Evolutionary conservation across 495 filamentous ascomycete genomes (phyloP).

Genomic region (Hyaloscypha hepaticicola): DNA sequence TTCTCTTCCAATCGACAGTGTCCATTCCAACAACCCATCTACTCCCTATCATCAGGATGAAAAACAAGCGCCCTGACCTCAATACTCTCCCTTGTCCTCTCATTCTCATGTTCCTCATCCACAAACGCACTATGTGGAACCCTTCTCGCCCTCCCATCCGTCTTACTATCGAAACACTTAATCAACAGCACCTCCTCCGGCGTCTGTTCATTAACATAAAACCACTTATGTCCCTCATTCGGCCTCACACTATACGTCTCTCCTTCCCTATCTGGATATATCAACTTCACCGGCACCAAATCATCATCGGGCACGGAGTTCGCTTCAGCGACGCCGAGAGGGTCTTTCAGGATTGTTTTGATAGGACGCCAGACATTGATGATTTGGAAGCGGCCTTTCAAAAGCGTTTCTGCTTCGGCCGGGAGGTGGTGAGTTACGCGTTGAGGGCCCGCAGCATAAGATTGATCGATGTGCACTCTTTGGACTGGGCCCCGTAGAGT

Average conservation of each 20-base stretch:
- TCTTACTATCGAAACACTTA: conserved; percentile 63
- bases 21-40: background rate
- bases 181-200: conserved; percentile 57
- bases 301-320: conserved; percentile 45
- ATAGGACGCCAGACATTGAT: conserved; percentile 71
- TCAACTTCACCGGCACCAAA: conserved; percentile 45
- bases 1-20: too few relatives aligned
- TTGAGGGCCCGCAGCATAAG: conserved; percentile 55
- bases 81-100: conserved; percentile 52
- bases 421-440: conserved; percentile 62
- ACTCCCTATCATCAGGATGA: conserved; percentile 37
- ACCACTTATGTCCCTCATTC: conserved; percentile 44
- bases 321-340: conserved; percentile 52
- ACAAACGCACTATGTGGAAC: conserved; percentile 58
- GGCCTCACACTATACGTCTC: conserved; percentile 47
- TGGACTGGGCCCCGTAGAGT: conserved; percentile 60
- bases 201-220: conserved; percentile 50
- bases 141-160: conserved; percentile 37
- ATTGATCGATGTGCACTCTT: conserved; percentile 72
- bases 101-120: conserved; percentile 44
- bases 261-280: conserved; percentile 50
- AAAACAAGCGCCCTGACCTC: conserved; percentile 49
- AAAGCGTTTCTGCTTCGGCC: conserved; percentile 56
- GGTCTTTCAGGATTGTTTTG: conserved; percentile 53
- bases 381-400: conserved; percentile 59